Conservation (phyloP, 2,329 filamentous ascomycete genomes). For the Neopestalotiopsis rosae region DNA sequence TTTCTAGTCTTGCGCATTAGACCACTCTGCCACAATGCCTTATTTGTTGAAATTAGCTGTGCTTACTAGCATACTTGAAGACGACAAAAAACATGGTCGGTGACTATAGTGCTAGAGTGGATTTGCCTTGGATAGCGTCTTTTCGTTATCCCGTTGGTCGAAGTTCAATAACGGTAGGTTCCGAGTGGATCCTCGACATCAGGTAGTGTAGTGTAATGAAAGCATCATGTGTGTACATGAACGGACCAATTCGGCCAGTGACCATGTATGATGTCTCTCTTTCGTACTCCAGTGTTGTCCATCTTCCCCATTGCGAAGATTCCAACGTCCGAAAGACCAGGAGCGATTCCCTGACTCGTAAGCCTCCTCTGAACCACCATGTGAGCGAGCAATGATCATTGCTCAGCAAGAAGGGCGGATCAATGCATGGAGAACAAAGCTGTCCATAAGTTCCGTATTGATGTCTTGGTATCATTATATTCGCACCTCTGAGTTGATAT, state of each 20-base stretch:
- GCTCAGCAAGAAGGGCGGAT: background rate
- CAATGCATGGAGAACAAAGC: background rate
- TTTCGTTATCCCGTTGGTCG: background rate
- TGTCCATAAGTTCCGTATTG: background rate
- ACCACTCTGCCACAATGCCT: background rate
- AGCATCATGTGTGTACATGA: background rate
- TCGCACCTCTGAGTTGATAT: background rate
- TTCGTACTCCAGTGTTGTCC: no score
- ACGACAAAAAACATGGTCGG: background rate
- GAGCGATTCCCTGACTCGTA: no score
- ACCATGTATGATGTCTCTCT: no score
- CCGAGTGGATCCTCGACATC: background rate
- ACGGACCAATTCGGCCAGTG: no score
- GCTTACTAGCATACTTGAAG: background rate
- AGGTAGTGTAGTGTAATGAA: background rate
- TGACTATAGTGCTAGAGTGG: background rate
- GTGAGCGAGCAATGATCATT: background rate
- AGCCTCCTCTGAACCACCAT: no score
- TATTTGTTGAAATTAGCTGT: background rate
- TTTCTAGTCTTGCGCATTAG: constrained; percentile 3
- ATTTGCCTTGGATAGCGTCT: background rate
- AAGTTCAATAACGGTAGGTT: background rate
- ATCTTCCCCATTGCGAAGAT: no score
- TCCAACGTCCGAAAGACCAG: no score
- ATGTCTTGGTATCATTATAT: background rate